phyloP scores from a whole-genome alignment of 1,139 yeast species.

The Debaryomyces nepalensis region DNA sequence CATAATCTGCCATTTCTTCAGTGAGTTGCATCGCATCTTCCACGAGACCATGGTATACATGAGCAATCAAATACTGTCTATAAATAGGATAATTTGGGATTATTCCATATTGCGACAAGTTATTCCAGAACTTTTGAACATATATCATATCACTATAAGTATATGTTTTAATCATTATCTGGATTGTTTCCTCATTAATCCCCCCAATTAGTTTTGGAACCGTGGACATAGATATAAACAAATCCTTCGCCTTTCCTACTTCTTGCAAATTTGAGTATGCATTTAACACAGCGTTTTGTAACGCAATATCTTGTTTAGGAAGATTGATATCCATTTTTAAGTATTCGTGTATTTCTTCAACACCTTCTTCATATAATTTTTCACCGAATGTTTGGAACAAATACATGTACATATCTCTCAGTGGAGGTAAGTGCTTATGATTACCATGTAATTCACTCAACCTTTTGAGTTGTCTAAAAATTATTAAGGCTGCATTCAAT shows the following conservation, averaged over 20 bases:
- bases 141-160: slow-evolving; percentile 63
- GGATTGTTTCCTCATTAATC: slow-evolving; percentile 69
- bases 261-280: slow-evolving; percentile 71
- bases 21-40: slow-evolving; percentile 62
- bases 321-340: slow-evolving; percentile 68
- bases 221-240: slow-evolving; percentile 62
- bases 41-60: slow-evolving; percentile 69
- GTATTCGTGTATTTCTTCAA: slow-evolving; percentile 65
- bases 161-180: slow-evolving; percentile 70
- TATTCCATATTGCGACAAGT: slow-evolving; percentile 57
- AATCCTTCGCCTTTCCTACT: slow-evolving; percentile 60
- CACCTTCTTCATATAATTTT: slow-evolving; percentile 67
- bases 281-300: slow-evolving; percentile 67
- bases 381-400: slow-evolving; percentile 67
- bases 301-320: slow-evolving; percentile 56
- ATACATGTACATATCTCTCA: slow-evolving; percentile 65
- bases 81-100: slow-evolving; percentile 60
- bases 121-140: slow-evolving; percentile 68
- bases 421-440: slow-evolving; percentile 56
- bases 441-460: slow-evolving; percentile 59
- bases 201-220: slow-evolving; percentile 55
- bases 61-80: slow-evolving; percentile 70
- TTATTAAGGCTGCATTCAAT: slow-evolving; percentile 65
- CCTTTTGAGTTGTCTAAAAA: slow-evolving; percentile 66
- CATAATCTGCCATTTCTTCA: slow-evolving; percentile 55